Evolutionary conservation across 805 yeast species (phyloP).

Genomic region (Yarrowia sp.): DNA sequence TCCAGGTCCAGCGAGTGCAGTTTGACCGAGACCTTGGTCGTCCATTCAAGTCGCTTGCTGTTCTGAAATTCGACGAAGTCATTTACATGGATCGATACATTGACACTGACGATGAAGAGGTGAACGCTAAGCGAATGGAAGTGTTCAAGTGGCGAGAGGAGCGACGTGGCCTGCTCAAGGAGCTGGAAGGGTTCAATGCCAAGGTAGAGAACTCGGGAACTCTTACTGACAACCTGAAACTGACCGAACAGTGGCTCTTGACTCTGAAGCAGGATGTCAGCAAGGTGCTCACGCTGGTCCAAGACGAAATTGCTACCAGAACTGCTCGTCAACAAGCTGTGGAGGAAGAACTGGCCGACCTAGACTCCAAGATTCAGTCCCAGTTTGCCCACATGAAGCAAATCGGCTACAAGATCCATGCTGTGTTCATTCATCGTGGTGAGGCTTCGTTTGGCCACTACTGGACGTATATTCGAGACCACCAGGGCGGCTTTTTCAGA

Average conservation of each 20-base stretch:
- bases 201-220: slow-evolving; percentile 53
- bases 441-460: slow-evolving; percentile 97
- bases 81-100: slow-evolving; percentile 88
- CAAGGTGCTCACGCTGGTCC: slow-evolving; percentile 48
- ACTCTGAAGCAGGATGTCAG: slow-evolving; percentile 46
- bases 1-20: slow-evolving; percentile 93
- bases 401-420: slow-evolving; percentile 83
- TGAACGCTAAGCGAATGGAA: slow-evolving; percentile 62
- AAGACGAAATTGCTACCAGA: slow-evolving; percentile 56
- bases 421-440: slow-evolving; percentile 93
- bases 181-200: slow-evolving; percentile 28
- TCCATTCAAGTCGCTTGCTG: slow-evolving; percentile 83
- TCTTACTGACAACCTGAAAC: slow-evolving; percentile 59
- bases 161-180: slow-evolving; percentile 40
- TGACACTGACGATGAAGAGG: slow-evolving; percentile 61
- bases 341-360: slow-evolving; percentile 53
- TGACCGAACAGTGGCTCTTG: slow-evolving; percentile 64
- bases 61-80: slow-evolving; percentile 77
- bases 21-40: slow-evolving; percentile 75
- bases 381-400: slow-evolving; percentile 69
- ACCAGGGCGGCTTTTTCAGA: slow-evolving; percentile 69
- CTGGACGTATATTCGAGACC: slow-evolving; percentile 92
- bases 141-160: slow-evolving; percentile 65
- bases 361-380: slow-evolving; percentile 59
- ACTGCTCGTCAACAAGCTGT: slow-evolving; percentile 56